Percentiles rank a stretch among this genome's conserved stretches.
These are phyloP conservation scores for Fraxinus pennsylvanica DNA, from an alignment of 257 asterid genomes.

Conservation along the genomic window DNA sequence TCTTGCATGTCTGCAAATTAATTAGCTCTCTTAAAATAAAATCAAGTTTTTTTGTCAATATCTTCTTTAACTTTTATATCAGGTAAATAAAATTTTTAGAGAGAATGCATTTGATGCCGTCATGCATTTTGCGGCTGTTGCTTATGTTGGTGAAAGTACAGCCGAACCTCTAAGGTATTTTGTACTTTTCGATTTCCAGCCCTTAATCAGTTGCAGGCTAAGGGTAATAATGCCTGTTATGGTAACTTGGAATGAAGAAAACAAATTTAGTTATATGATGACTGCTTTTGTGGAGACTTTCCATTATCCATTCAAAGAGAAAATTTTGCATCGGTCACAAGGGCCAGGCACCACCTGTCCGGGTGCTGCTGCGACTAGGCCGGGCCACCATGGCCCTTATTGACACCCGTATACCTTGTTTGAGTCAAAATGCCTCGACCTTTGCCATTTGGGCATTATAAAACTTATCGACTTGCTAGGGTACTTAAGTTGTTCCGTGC, in stretches of 20 bases:
- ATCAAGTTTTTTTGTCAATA: neutral
- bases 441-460: neutral
- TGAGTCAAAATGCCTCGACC: neutral
- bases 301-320: neutral
- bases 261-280: neutral
- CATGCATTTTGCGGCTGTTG: constrained; percentile 98
- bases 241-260: neutral
- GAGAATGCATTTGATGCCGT: constrained; percentile 91
- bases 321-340: neutral
- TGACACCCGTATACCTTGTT: neutral
- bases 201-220: neutral
- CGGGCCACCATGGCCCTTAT: neutral
- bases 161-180: constrained; percentile 76
- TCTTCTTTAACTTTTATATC: constrained; percentile 27
- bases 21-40: neutral
- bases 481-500: neutral
- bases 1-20: neutral
- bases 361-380: neutral
- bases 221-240: neutral
- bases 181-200: neutral
- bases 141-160: constrained; percentile 94
- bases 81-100: constrained; percentile 66
- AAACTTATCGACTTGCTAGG: neutral
- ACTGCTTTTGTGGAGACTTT: neutral
- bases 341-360: neutral